Evolutionary conservation across 1,139 yeast species (phyloP), one percentile per base, ranked within the genome.

Genomic region (Protomyces gravidus): DNA sequence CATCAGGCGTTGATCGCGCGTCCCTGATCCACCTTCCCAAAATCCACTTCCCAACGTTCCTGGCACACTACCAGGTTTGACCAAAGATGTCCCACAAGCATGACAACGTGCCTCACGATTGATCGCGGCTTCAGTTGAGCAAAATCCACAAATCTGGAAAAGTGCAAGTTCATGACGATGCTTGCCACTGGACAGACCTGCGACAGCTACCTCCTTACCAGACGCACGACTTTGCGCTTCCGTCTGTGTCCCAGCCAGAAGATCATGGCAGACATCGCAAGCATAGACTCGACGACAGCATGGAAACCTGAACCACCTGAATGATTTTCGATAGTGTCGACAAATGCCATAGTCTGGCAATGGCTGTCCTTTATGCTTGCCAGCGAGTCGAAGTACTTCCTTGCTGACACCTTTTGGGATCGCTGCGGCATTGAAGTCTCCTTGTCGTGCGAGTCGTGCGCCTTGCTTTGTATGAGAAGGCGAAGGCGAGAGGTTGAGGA

Each of bases 21-120:
- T 73, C 1, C 78, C 78, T 46, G 68, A 68, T 0, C 78, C 78
- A 26, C 78, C 78, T 61, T 75, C 78, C 78, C 78, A 75, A 65
- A 75, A 76, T 13, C 75, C 73, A 28, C 60, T 57, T 21, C 59
- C 42, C 23, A 6, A n/a, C 2, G 30, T 23, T 13, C 45, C 21
- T 36, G 5, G 76, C 66, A 42, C 63, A 36, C 42, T 36, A n/a
- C 42, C 42, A 68, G 32, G 70, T 65, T 21, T 66, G 64, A 11
- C 72, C 68, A 62, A 72, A n/a, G 32, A 25, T 45, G 32, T 28
- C 11, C 48, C 32, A 45, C 32, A 25, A 17, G 21, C 30, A 15
- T 15, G 15, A 26, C 32, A 36, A 4, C 17, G 19, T 5, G 42
- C 42, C 19, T 36, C 21, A 9, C 42, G 40, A 19, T 27, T 32